Evolutionary conservation across 345 rosid species (phyloP).

Genomic region (Rubroshorea leprosula): DNA sequence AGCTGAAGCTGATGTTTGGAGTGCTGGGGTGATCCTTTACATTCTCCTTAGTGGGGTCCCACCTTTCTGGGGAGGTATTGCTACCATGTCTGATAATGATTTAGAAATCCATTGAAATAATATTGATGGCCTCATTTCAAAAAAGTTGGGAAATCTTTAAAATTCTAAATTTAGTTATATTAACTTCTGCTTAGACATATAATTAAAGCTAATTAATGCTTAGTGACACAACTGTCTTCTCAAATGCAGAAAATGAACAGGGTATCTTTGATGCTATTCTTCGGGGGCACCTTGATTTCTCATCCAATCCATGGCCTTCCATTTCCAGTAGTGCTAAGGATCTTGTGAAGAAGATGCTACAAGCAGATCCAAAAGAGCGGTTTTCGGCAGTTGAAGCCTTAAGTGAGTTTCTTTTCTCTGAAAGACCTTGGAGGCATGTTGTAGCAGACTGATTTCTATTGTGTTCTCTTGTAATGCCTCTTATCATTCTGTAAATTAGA

Average conservation of each 20-base stretch:
- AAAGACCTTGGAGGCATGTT: background rate
- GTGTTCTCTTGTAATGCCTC: background rate
- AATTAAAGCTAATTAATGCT: constrained; percentile 2
- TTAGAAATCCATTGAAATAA: background rate
- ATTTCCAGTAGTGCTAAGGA: constrained; percentile 81
- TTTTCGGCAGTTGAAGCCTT: constrained; percentile 72
- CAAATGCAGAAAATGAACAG: constrained; percentile 62
- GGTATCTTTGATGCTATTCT: constrained; percentile 76
- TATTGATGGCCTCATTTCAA: background rate
- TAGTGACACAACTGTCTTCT: background rate
- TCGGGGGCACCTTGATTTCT: constrained; percentile 64
- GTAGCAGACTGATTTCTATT: background rate
- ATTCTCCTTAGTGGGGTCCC: constrained; percentile 93
- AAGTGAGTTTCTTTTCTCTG: constrained; percentile 41
- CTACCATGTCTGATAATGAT: background rate
- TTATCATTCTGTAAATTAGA: constrained; percentile 7
- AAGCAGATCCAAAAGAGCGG: constrained; percentile 62
- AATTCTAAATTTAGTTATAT: background rate
- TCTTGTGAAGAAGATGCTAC: constrained; percentile 85
- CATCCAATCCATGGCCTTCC: constrained; percentile 83
- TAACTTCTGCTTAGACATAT: background rate
- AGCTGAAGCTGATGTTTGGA: constrained; percentile 87
- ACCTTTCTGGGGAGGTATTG: constrained; percentile 92
- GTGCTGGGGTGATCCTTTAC: constrained; percentile 87
- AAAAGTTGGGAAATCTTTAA: background rate